Conservation (phyloP, 139 green algal genomes). For the Volvox reticuliferus region DNA sequence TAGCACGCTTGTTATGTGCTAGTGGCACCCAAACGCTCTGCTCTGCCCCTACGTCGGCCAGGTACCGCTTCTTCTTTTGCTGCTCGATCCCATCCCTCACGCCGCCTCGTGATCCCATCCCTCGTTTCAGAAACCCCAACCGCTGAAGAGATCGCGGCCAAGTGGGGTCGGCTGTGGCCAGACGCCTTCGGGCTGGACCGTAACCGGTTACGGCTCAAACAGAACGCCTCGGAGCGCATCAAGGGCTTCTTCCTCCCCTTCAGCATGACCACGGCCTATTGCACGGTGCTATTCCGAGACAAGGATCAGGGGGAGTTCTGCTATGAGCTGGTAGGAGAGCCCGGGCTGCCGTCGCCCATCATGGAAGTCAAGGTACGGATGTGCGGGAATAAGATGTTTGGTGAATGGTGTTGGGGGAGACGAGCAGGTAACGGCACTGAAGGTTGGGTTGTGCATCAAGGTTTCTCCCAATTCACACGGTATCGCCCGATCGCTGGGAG, state of each 20-base stretch:
- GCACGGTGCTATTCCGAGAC: conserved; percentile 70
- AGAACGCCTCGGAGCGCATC: conserved; percentile 66
- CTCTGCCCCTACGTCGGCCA: neutral
- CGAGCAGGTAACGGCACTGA: neutral
- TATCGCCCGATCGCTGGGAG: too few relatives aligned
- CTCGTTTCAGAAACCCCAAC: neutral
- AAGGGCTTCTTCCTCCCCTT: conserved; percentile 83
- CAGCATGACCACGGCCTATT: conserved; percentile 65
- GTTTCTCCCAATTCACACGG: too few relatives aligned
- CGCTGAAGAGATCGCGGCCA: neutral
- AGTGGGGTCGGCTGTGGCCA: conserved; percentile 54
- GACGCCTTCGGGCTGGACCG: conserved; percentile 76
- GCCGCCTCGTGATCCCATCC: neutral
- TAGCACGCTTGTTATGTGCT: too few relatives aligned
- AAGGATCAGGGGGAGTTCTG: conserved; percentile 71
- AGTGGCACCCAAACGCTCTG: neutral
- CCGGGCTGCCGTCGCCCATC: conserved; percentile 63
- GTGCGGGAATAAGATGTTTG: too few relatives aligned
- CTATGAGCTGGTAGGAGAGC: conserved; percentile 77
- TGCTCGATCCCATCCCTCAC: neutral
- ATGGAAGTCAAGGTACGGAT: conserved; percentile 58
- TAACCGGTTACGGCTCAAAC: conserved; percentile 68
- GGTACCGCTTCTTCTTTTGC: neutral
- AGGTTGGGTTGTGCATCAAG: too few relatives aligned
- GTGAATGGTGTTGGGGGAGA: neutral